Evolutionary conservation across 164 flowering plant species (phyloP).

Genomic region (Houttuynia cordata): DNA sequence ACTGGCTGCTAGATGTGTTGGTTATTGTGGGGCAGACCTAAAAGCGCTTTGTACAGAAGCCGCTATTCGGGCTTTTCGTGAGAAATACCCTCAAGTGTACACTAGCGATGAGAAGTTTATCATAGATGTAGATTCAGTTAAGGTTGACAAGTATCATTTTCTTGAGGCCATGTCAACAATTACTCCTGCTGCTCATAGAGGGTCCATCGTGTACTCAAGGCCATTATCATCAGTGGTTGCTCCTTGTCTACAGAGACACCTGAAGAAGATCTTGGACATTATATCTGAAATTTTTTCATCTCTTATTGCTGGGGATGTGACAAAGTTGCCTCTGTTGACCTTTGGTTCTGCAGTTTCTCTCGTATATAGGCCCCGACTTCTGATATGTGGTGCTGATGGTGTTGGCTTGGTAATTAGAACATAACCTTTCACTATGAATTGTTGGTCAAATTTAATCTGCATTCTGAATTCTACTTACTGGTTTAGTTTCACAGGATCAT

Average conservation of each 20-base stretch:
- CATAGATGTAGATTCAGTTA: slow-evolving; percentile 88
- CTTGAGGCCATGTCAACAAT: slow-evolving; percentile 91
- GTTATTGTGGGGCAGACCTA: slow-evolving; percentile 98
- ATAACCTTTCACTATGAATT: slow-evolving; percentile 6
- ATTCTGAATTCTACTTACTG: slow-evolving; percentile 43
- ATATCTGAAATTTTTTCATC: slow-evolving; percentile 69
- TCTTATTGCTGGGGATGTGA: slow-evolving; percentile 39
- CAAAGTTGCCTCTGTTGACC: slow-evolving; percentile 61
- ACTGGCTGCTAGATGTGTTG: slow-evolving; percentile 97
- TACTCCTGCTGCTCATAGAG: slow-evolving; percentile 99
- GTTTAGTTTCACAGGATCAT: slow-evolving; percentile 86
- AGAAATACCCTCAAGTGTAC: slow-evolving; percentile 97
- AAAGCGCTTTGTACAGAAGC: slow-evolving; percentile 98
- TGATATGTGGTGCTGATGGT: slow-evolving; percentile 70
- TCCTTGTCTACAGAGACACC: slow-evolving; percentile 74
- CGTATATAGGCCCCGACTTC: slow-evolving; percentile 86
- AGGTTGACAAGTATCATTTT: slow-evolving; percentile 81
- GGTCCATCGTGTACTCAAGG: slow-evolving; percentile 85
- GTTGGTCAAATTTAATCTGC: not conserved
- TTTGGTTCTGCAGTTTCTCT: slow-evolving; percentile 85
- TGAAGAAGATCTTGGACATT: slow-evolving; percentile 47
- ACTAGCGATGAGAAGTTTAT: slow-evolving; percentile 95
- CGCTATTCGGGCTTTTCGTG: slow-evolving; percentile 97
- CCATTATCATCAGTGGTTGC: slow-evolving; percentile 84
- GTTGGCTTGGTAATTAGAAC: slow-evolving; percentile 76